Percentiles rank a stretch among this genome's conserved stretches.
Evolutionary conservation across 75 land plant species (phyloP).

Genomic region (Selaginella moellendorffii): DNA sequence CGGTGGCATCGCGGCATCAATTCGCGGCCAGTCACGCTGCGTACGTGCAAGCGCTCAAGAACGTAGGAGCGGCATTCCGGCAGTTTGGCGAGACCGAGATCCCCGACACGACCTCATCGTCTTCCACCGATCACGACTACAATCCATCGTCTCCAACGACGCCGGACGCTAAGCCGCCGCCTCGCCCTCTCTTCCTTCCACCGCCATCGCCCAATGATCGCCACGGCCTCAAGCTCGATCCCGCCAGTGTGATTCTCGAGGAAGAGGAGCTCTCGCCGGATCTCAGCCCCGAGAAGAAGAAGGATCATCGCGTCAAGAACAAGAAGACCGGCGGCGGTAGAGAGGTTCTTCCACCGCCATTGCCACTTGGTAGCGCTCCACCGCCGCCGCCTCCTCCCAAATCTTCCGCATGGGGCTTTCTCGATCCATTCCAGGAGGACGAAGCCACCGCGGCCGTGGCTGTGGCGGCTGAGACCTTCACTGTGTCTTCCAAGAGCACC

Average conservation of each 20-base stretch:
- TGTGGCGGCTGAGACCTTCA: conserved; percentile 17
- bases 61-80: conserved; percentile 57
- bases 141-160: neutral
- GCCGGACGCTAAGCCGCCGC: conserved; percentile 21
- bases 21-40: conserved; percentile 53
- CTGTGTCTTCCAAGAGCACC: too few relatives aligned
- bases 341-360: neutral
- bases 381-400: conserved; percentile 29
- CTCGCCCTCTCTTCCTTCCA: conserved; percentile 16
- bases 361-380: conserved; percentile 14
- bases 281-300: neutral
- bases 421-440: conserved; percentile 43
- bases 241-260: neutral
- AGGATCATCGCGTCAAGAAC: neutral
- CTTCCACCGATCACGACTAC: neutral
- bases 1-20: conserved; percentile 49
- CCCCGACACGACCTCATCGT: neutral
- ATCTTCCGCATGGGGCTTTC: conserved; percentile 49
- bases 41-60: conserved; percentile 54
- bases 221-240: neutral
- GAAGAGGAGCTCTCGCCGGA: too few relatives aligned
- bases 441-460: neutral
- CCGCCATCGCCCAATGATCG: conserved; percentile 3
- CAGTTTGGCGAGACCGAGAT: conserved; percentile 61
- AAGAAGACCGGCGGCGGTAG: neutral